Percentiles rank a stretch among this genome's conserved stretches.
Conservation (phyloP, 1,284 basidiomycete species). For the Naganishia sp. region DNA sequence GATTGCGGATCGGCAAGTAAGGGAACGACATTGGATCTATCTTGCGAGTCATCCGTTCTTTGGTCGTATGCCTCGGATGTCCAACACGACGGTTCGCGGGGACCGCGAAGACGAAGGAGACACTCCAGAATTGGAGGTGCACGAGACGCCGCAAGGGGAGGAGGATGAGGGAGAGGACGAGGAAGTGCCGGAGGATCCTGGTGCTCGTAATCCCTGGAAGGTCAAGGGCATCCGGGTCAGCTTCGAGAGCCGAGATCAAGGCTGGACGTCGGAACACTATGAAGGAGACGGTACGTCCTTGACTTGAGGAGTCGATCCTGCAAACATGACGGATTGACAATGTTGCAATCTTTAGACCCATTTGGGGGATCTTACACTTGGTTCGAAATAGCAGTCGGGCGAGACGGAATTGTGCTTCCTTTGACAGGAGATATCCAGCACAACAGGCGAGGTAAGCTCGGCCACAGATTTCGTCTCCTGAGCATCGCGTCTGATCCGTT, state of each 20-base stretch:
- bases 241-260: conserved; percentile 28
- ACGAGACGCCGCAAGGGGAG: background rate
- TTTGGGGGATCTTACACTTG: conserved; percentile 33
- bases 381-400: conserved; percentile 30
- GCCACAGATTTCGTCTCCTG: background rate
- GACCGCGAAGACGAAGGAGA: background rate
- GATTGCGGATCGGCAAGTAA: conserved; percentile 2
- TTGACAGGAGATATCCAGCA: conserved; percentile 20
- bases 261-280: conserved; percentile 27
- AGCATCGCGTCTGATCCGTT: background rate
- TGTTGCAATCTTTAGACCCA: conserved; percentile 1
- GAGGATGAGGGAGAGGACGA: conserved; percentile 1
- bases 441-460: conserved; percentile 24
- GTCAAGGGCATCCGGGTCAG: conserved; percentile 26
- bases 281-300: conserved; percentile 19
- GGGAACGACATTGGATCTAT: conserved; percentile 26
- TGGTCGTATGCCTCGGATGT: background rate
- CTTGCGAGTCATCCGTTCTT: conserved; percentile 9
- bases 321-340: too few relatives aligned
- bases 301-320: background rate
- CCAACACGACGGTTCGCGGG: background rate
- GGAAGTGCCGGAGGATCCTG: conserved; percentile 8
- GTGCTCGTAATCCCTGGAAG: conserved; percentile 27
- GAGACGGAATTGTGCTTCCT: background rate
- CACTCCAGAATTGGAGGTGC: background rate